Conservation (phyloP, 1,139 yeast species). For the Geotrichum macrosporum region DNA sequence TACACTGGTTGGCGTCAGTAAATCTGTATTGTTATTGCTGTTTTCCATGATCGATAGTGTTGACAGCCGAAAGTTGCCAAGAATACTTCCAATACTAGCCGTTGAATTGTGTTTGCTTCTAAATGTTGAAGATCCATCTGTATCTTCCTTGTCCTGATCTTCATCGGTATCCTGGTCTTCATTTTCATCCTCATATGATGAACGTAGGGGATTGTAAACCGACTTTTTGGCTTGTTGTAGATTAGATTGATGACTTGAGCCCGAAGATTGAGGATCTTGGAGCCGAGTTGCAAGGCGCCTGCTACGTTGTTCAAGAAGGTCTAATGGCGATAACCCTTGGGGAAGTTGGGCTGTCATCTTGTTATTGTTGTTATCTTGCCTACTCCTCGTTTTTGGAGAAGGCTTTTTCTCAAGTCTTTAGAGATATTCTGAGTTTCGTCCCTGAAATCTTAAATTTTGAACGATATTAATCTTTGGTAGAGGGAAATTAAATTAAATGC, state of each 20-base stretch:
- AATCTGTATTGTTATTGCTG: background rate
- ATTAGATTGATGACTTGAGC: background rate
- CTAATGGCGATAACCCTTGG: constrained; percentile 30
- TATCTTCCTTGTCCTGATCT: background rate
- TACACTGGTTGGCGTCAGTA: no score
- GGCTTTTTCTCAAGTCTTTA: no score
- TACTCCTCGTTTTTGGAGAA: no score
- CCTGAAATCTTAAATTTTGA: no score
- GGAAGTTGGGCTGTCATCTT: constrained; percentile 12
- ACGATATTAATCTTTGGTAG: no score
- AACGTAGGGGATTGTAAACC: background rate
- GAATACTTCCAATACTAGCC: constrained; percentile 25
- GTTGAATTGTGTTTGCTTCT: constrained; percentile 6
- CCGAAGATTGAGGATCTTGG: constrained; percentile 10
- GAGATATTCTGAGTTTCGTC: no score
- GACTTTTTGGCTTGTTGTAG: background rate
- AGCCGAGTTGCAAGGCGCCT: constrained; percentile 30
- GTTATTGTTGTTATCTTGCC: background rate
- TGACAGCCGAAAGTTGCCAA: constrained; percentile 33
- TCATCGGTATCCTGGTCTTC: background rate
- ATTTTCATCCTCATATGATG: background rate
- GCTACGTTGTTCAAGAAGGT: constrained; percentile 32
- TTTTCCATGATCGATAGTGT: constrained; percentile 23
- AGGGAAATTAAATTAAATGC: no score
- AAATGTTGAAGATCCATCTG: background rate